A percentile compares a stretch with the other conserved stretches of the same genome.
Evolutionary conservation across 2,329 filamentous ascomycete species (phyloP).

Genomic region (Epichloe baconii): DNA sequence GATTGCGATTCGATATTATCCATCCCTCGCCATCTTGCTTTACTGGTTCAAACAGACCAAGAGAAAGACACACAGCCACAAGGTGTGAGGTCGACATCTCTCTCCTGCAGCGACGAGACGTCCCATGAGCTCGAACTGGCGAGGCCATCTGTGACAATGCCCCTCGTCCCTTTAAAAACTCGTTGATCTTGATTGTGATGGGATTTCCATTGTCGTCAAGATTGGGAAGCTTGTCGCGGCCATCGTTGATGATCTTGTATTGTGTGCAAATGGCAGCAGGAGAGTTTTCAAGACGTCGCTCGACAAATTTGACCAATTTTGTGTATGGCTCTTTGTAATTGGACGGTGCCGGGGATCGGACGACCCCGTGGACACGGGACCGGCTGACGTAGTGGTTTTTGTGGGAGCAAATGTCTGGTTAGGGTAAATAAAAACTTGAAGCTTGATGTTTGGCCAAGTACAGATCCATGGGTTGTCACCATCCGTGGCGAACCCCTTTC

Average conservation of each 20-base stretch:
- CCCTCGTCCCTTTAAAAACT: conserved; percentile 13
- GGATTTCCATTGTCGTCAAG: conserved; percentile 21
- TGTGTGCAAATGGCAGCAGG: conserved; percentile 32
- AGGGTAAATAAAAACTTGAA: conserved; percentile 46
- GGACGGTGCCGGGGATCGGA: background rate
- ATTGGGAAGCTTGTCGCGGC: conserved; percentile 22
- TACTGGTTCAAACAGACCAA: conserved; percentile 1
- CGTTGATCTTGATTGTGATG: conserved; percentile 31
- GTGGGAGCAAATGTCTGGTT: conserved; percentile 33
- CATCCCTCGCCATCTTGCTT: background rate
- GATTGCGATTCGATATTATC: background rate
- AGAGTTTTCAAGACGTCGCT: conserved; percentile 30
- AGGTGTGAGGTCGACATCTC: conserved; percentile 1
- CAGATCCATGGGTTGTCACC: conserved; percentile 47
- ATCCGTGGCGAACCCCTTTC: conserved; percentile 16
- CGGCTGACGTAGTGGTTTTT: conserved; percentile 4
- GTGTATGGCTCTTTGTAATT: conserved; percentile 29
- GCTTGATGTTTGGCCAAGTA: conserved; percentile 40
- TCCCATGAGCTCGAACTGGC: conserved; percentile 4
- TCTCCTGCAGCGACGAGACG: conserved; percentile 1
- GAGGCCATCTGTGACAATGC: background rate
- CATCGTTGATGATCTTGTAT: conserved; percentile 29
- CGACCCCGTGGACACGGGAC: background rate
- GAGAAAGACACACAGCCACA: conserved; percentile 6
- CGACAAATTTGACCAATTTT: conserved; percentile 40